These are phyloP conservation scores for Pythium scleroteichum DNA, from an alignment of 352 stramenopile genomes.

Conservation along the genomic window DNA sequence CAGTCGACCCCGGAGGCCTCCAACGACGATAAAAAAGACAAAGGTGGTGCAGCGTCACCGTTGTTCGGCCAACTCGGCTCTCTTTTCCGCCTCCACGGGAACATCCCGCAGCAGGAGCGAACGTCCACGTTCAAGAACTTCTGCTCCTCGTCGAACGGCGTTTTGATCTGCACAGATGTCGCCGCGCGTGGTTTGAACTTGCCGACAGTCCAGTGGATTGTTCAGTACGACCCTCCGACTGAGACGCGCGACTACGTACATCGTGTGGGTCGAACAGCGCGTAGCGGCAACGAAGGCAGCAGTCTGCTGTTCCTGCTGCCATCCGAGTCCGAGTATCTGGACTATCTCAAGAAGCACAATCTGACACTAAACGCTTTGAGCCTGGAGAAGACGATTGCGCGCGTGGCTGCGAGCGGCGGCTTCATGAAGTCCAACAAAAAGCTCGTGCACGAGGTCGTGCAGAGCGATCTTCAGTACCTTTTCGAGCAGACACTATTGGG, in stretches of 20 bases:
- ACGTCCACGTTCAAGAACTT: slow-evolving; percentile 96
- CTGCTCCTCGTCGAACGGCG: slow-evolving; percentile 83
- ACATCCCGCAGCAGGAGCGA: slow-evolving; percentile 95
- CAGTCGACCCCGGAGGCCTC: slow-evolving; percentile 11
- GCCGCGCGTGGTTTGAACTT: slow-evolving; percentile 98
- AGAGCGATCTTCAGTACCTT: slow-evolving; percentile 81
- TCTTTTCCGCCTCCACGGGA: slow-evolving; percentile 93
- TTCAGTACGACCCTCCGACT: slow-evolving; percentile 98
- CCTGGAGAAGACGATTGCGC: slow-evolving; percentile 81
- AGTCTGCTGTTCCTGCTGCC: slow-evolving; percentile 97
- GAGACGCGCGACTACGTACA: slow-evolving; percentile 99
- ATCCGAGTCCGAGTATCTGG: slow-evolving; percentile 94
- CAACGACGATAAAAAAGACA: slow-evolving; percentile 37
- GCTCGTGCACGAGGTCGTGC: slow-evolving; percentile 77
- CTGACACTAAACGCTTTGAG: slow-evolving; percentile 83
- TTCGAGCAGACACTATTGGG: slow-evolving; percentile 83
- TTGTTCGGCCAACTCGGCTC: slow-evolving; percentile 61
- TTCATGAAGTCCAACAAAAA: slow-evolving; percentile 76
- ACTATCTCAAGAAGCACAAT: slow-evolving; percentile 89
- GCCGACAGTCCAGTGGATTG: slow-evolving; percentile 94
- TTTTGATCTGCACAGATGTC: slow-evolving; percentile 99
- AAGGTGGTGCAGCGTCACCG: slow-evolving; percentile 34
- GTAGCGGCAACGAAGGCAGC: slow-evolving; percentile 96
- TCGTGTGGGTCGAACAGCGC: slow-evolving; percentile 98
- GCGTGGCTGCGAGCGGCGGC: slow-evolving; percentile 55